Evolutionary conservation across 371 early-diverging fungal species (phyloP).

Genomic region (Actinomucor elegans): DNA sequence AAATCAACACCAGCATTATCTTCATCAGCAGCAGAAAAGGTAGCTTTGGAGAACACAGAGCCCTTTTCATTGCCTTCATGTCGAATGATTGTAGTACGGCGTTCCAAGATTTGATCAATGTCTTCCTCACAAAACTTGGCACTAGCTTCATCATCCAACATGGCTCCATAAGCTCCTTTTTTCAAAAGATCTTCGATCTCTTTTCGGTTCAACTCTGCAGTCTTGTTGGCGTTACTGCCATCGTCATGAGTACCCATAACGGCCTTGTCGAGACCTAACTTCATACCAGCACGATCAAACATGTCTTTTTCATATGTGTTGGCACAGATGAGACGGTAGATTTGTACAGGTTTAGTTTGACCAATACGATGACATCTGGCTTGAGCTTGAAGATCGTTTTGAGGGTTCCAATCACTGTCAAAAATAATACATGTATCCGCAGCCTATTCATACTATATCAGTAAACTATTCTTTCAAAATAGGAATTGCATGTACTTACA

Average conservation of each 20-base stretch:
- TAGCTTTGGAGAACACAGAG: conserved; percentile 94
- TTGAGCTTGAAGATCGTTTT: conserved; percentile 95
- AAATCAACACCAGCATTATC: conserved; percentile 70
- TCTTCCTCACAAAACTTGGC: conserved; percentile 92
- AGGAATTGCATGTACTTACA: conserved; percentile 6
- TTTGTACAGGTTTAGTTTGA: conserved; percentile 87
- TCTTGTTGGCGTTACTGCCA: conserved; percentile 6
- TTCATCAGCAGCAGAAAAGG: conserved; percentile 74
- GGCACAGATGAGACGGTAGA: conserved; percentile 84
- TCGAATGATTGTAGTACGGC: conserved; percentile 84
- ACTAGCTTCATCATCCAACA: conserved; percentile 83
- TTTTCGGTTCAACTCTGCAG: conserved; percentile 60
- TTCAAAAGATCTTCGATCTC: conserved; percentile 86
- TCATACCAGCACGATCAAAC: conserved; percentile 94
- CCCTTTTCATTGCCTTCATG: conserved; percentile 74
- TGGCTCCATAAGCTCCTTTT: conserved; percentile 88
- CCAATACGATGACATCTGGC: conserved; percentile 93
- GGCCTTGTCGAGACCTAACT: conserved; percentile 88
- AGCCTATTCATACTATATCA: too few species aligned
- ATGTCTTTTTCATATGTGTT: conserved; percentile 94
- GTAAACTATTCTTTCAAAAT: too few species aligned
- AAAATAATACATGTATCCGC: conserved; percentile 95
- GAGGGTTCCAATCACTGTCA: conserved; percentile 97
- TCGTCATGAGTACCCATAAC: conserved; percentile 53
- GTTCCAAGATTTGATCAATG: conserved; percentile 91